These are phyloP conservation scores for Globisporangium splendens DNA, from an alignment of 352 stramenopile genomes.

Conservation along the genomic window DNA sequence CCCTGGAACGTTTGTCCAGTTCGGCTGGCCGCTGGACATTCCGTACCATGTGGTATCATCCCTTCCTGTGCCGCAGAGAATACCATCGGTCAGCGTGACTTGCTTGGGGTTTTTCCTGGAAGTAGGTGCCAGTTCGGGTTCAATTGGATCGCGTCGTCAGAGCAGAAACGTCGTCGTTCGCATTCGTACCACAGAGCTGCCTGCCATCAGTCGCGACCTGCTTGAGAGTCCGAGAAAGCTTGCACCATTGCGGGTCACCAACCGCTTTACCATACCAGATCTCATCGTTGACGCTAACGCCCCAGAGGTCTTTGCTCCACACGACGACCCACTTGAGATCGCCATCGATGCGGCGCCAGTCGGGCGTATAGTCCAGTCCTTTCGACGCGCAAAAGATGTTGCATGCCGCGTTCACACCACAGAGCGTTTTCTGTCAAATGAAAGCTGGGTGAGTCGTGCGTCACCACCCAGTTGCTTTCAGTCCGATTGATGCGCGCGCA, in stretches of 20 bases:
- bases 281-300: constrained; percentile 17
- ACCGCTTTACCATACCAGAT: constrained; percentile 10
- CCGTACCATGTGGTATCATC: constrained; percentile 20
- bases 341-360: neutral
- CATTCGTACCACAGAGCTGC: constrained; percentile 24
- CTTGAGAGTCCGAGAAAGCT: constrained; percentile 17
- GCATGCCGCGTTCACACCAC: constrained; percentile 4
- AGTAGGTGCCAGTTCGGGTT: constrained; percentile 26
- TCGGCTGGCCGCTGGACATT: constrained; percentile 18
- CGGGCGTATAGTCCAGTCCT: neutral
- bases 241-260: constrained; percentile 14
- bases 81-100: constrained; percentile 18
- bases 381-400: constrained; percentile 12
- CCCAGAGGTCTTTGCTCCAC: constrained; percentile 23
- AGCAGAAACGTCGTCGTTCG: constrained; percentile 22
- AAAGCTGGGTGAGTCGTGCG: constrained; percentile 1
- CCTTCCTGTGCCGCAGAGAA: constrained; percentile 15
- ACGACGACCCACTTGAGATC: constrained; percentile 15
- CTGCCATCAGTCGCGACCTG: constrained; percentile 28
- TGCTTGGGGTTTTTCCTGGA: constrained; percentile 21
- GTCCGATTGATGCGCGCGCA: constrained; percentile 4
- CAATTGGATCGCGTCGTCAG: constrained; percentile 17
- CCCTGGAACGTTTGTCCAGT: no score
- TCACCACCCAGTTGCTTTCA: constrained; percentile 6
- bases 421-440: constrained; percentile 17